Percentiles rank a stretch among this genome's conserved stretches.
Conservation (phyloP, 1,139 yeast genomes). For the Saccharomyces uvarum region DNA sequence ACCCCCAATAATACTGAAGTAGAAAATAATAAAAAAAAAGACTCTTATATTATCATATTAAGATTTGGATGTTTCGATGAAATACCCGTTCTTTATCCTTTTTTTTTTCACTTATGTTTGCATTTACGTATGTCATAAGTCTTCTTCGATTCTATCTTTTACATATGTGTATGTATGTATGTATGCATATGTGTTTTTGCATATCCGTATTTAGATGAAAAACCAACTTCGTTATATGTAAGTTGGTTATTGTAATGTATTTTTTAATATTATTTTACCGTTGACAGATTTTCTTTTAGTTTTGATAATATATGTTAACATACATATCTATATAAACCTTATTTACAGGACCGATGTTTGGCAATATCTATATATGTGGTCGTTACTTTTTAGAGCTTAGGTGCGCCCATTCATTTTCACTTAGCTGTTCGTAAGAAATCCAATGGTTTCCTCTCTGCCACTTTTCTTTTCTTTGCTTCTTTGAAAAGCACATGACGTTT, state of each 20-base stretch:
- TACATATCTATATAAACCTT: background rate
- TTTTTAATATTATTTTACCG: background rate
- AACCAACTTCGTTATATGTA: background rate
- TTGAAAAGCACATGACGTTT: constrained; percentile 79
- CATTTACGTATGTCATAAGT: background rate
- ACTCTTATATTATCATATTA: constrained; percentile 2
- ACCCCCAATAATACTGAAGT: background rate
- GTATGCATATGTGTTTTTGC: background rate
- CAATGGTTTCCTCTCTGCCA: constrained; percentile 55
- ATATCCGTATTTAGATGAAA: background rate
- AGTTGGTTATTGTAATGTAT: constrained; percentile 1
- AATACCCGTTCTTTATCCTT: background rate
- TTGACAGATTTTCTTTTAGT: background rate
- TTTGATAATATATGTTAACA: background rate
- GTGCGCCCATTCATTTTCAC: constrained; percentile 8
- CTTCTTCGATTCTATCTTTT: background rate
- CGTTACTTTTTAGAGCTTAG: constrained; percentile 7
- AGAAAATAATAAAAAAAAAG: background rate
- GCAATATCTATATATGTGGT: constrained; percentile 16
- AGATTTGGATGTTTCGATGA: background rate
- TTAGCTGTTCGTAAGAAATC: constrained; percentile 51
- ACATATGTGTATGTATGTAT: background rate
- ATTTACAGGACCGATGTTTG: constrained; percentile 1
- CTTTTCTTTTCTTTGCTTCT: constrained; percentile 79
- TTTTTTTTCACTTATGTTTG: background rate